Evolutionary conservation across 2,329 filamentous ascomycete genomes (phyloP), one percentile per base, ranked within the genome.

Genomic region (Talaromyces sp.): DNA sequence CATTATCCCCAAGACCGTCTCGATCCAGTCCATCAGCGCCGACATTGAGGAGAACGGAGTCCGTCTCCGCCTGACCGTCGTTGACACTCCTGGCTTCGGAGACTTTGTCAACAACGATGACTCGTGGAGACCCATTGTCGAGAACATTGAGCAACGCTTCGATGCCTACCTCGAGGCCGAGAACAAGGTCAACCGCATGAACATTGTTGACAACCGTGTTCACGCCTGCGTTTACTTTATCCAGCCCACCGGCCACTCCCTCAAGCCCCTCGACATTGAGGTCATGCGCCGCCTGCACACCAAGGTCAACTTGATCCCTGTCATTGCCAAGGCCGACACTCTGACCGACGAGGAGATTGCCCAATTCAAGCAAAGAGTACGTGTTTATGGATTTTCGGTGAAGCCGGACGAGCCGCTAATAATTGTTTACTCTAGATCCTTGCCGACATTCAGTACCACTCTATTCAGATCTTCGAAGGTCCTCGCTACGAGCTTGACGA

Each of bases 171-270:
- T 99, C 63, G 95, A 99, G 80, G 94, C 95, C 53, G 95, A 99
- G 86, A 99, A 99, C 88, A 99, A 98, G 87, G 92, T 99, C 78
- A 99, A 99, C 85, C 92, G 95, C 73, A 96, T 97, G 89, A 99
- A 99, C 86, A 98, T 98, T 78, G 90, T 99, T 66, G 95, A 99
- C 82, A 99, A 98, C 85, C 91, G 95, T 72, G 96, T 99, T 66
- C 95, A 99, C 73, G 95, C 95, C 61, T 98, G 96, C 73, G 95
- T 99, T 66, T 99, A 97, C 87, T 99, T 99, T 84, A 97, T 99
- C 72, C 94, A 99, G 82, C 95, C 95, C 68, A 99, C 95, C 34
- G 95, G 95, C 65, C 95, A 99, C 84, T 96, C 95, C 36, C 84
- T 99, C 74, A 99, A 99, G 88, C 95, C 95, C 66, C 85, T 99